A percentile compares a stretch with the other conserved stretches of the same genome.
Evolutionary conservation across 208 protist species (phyloP).

Genomic region (Naegleria lovaniensis): DNA sequence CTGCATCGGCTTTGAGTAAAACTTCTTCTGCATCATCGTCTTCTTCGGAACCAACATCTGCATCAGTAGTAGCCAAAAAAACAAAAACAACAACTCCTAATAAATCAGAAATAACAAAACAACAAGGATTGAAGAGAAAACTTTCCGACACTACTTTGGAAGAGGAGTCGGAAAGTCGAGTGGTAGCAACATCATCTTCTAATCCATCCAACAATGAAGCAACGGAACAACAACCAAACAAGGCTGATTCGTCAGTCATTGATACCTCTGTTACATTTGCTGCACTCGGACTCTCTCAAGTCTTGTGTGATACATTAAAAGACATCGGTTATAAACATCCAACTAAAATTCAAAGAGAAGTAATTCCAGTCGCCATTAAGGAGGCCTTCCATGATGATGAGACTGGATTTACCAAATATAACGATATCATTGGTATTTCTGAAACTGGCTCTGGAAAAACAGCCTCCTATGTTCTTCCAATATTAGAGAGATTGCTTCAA

Average conservation of each 20-base stretch:
- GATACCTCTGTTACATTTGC: constrained; percentile 53
- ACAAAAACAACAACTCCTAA: not conserved
- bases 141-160: not conserved
- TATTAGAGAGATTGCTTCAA: constrained; percentile 92
- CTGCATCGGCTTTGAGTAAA: not conserved
- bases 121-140: not conserved
- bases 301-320: constrained; percentile 76
- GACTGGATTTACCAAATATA: constrained; percentile 33
- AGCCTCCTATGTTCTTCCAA: constrained; percentile 93
- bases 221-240: not conserved
- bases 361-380: constrained; percentile 80
- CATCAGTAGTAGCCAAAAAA: not conserved
- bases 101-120: not conserved
- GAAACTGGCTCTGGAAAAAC: constrained; percentile 99
- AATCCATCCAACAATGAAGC: not conserved
- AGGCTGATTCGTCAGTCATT: not conserved
- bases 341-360: constrained; percentile 87
- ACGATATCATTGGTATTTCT: constrained; percentile 91
- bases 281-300: constrained; percentile 74
- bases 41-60: not conserved
- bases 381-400: constrained; percentile 38
- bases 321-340: constrained; percentile 80
- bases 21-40: not conserved
- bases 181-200: not conserved
- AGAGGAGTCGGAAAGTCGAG: not conserved